Conservation (phyloP, 148 eudicot species). For the Rhododendron mucronatum region DNA sequence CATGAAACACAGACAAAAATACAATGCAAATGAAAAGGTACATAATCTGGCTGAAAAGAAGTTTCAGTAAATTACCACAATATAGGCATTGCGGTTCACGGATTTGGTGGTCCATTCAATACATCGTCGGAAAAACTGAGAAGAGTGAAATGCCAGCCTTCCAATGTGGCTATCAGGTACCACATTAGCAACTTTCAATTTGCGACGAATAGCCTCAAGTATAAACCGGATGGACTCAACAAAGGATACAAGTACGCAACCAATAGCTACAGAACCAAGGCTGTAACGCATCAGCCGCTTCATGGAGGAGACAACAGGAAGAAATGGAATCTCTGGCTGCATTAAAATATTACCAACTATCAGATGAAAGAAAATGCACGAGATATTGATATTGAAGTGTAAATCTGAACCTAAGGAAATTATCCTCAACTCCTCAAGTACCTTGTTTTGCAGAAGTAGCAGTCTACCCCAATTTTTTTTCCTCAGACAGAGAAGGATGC, state of each 20-base stretch:
- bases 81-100: conserved; percentile 90
- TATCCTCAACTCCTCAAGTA: not conserved
- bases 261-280: conserved; percentile 86
- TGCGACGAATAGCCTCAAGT: conserved; percentile 83
- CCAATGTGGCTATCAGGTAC: conserved; percentile 63
- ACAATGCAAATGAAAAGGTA: not conserved
- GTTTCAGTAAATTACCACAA: conserved; percentile 53
- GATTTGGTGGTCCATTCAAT: conserved; percentile 85
- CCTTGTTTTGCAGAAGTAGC: not conserved
- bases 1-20: not conserved
- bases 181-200: conserved; percentile 57
- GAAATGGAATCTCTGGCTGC: conserved; percentile 88
- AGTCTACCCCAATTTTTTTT: not conserved
- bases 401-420: not conserved
- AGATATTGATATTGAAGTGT: not conserved
- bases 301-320: conserved; percentile 91
- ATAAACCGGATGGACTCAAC: conserved; percentile 78
- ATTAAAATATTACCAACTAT: conserved; percentile 5
- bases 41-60: not conserved
- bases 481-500: not conserved
- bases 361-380: conserved; percentile 1
- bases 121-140: conserved; percentile 52
- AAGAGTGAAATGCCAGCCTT: conserved; percentile 51
- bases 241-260: conserved; percentile 73
- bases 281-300: conserved; percentile 74